Conservation (phyloP, 108 stramenopile genomes). For the Fragilariopsis cylindrus region DNA sequence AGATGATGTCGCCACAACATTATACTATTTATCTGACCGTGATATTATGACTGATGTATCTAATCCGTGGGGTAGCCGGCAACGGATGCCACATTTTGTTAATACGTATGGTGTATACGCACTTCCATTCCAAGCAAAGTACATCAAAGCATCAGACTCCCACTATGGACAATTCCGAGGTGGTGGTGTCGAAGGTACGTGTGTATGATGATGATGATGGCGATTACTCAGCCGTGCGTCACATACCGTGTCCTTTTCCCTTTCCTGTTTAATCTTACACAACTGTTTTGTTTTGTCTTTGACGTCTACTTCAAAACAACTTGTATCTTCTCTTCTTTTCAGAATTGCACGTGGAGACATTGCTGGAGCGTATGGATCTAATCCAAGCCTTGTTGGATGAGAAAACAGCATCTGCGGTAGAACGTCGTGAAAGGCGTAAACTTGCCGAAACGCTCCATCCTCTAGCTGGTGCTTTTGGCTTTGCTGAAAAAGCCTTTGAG, state of each 20-base stretch:
- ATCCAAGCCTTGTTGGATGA: conserved; percentile 20
- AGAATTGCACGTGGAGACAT: conserved; percentile 45
- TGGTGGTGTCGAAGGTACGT: conserved; percentile 44
- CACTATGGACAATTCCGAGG: conserved; percentile 51
- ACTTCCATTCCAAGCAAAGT: conserved; percentile 39
- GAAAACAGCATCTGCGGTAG: not conserved
- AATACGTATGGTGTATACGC: conserved; percentile 38
- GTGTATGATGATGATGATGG: no score
- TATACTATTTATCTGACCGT: conserved; percentile 69
- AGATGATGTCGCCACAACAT: conserved; percentile 39
- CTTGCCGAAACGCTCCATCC: conserved; percentile 3
- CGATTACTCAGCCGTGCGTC: no score
- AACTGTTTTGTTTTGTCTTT: no score
- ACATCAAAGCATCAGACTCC: not conserved
- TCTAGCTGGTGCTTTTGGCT: conserved; percentile 27
- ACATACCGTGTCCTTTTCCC: no score
- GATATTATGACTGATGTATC: conserved; percentile 54
- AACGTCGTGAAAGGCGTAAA: not conserved
- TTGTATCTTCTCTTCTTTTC: no score
- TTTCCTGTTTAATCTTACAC: no score
- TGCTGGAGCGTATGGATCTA: conserved; percentile 35
- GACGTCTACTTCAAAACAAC: no score
- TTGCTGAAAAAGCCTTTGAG: conserved; percentile 28
- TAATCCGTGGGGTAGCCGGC: conserved; percentile 70
- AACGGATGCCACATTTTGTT: conserved; percentile 60